A percentile compares a stretch with the other conserved stretches of the same genome.
Conservation (phyloP, 495 filamentous ascomycete species). For the Letharia columbiana region DNA sequence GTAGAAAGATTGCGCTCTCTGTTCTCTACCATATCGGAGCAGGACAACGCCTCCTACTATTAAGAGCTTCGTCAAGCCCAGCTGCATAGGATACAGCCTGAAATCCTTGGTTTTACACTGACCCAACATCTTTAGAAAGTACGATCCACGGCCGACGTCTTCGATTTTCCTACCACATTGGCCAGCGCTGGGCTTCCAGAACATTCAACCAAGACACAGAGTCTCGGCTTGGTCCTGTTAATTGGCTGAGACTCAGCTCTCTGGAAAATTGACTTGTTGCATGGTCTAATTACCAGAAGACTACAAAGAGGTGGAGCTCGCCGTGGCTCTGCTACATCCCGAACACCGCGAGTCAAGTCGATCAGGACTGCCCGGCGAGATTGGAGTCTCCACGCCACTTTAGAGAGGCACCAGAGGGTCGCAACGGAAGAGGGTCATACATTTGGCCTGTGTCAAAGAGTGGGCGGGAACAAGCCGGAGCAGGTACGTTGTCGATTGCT, state of each 20-base stretch:
- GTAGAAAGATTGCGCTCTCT: background rate
- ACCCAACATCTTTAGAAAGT: background rate
- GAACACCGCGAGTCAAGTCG: background rate
- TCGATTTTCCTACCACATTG: background rate
- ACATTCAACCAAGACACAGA: background rate
- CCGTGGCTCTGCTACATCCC: background rate
- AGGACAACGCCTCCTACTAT: background rate
- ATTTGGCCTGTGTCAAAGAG: background rate
- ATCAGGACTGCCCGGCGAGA: background rate
- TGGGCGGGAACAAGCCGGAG: background rate
- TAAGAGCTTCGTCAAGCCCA: background rate
- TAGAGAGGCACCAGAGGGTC: background rate
- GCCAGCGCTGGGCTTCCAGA: background rate
- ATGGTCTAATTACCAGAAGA: background rate
- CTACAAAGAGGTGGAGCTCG: background rate
- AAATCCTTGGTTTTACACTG: background rate
- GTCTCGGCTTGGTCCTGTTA: background rate
- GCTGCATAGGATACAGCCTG: background rate
- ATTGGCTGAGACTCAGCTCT: background rate
- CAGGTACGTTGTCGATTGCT: conserved; percentile 34
- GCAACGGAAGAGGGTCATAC: background rate
- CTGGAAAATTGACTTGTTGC: background rate
- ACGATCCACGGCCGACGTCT: background rate
- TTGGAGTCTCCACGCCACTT: background rate
- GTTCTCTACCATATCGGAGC: background rate